Evolutionary conservation across 768 basidiomycete genomes (phyloP).

Genomic region (Pleurotus sapidus): DNA sequence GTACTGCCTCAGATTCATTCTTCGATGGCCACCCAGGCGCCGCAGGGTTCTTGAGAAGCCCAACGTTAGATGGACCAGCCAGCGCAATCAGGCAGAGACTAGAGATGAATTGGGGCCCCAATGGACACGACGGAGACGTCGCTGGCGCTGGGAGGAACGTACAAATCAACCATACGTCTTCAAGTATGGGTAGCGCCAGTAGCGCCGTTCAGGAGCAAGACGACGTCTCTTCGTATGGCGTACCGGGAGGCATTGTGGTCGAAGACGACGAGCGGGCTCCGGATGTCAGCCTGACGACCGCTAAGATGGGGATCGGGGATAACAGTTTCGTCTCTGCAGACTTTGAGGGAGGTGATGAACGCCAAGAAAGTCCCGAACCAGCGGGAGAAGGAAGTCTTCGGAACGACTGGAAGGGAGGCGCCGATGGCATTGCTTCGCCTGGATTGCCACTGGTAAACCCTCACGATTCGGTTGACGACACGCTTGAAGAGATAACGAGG

Average conservation of each 20-base stretch:
- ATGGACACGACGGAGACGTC: constrained; percentile 11
- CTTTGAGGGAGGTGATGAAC: neutral
- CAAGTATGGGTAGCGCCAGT: constrained; percentile 10
- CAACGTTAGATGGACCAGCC: neutral
- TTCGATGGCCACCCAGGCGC: neutral
- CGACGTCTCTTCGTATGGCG: neutral
- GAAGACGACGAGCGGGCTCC: constrained; percentile 37
- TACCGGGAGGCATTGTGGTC: constrained; percentile 35
- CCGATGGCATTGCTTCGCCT: neutral
- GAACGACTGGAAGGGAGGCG: neutral
- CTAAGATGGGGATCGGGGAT: constrained; percentile 6
- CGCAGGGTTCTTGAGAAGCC: neutral
- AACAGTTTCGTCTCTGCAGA: constrained; percentile 1
- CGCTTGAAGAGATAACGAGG: neutral
- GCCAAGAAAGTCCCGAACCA: neutral
- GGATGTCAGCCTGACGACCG: constrained; percentile 10
- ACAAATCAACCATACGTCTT: neutral
- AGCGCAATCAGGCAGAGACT: constrained; percentile 30
- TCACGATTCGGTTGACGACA: neutral
- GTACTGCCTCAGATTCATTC: neutral
- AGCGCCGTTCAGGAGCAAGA: constrained; percentile 5
- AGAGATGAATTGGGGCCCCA: constrained; percentile 16
- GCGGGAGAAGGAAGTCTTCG: no score
- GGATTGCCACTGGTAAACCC: neutral
- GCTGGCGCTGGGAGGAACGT: constrained; percentile 9